Base-by-base conservation (phyloP, 306 rosid genomes). In the Abrus precatorius region DNA sequence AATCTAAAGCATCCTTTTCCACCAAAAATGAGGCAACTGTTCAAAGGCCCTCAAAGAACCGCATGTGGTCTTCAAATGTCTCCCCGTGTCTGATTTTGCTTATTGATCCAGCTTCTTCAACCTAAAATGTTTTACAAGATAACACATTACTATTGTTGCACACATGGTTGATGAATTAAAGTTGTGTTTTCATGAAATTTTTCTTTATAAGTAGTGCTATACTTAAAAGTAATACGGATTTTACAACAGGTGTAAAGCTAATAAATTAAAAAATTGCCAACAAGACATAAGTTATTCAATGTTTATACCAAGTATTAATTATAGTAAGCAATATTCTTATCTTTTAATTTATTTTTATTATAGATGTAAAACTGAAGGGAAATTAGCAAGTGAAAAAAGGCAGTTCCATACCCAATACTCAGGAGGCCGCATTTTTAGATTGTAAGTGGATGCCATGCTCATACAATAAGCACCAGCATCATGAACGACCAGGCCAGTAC, bases 361-460 rank as follows among this genome's bases (percentile, higher is more conserved):
- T 45, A 11, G 55, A 13, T 11, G n/a, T 11, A 9, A 30, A 28
- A 69, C 40, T 38, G 5, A 48, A 69, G 28, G 54, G 13, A 66
- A 27, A 67, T 20, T 34, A 41, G 8, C 45, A 71, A 44, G 14
- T 44, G 54, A 32, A 53, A 50, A 69, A 53, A 36, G 36, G 50
- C 7, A 27, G 66, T 6, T 74, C 10, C 83, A 11, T 89, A 93
- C 99, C 99, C 99, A 95, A 82, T 90, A 95, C 48, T 95, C 97
- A 1, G 98, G 96, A 80, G 98, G 99, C 8, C 96, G 92, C 99
- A 95, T 95, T 87, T 93, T 93, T 66, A 95, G 94, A 88, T 95
- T 93, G 86, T 93, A 95, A 44, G 99, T 93, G 9, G 99, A 95
- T 57, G 98, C 97, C 99, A 95, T 95, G 87, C 98, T 95, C 99